Base-by-base conservation (phyloP, 2,329 filamentous ascomycete species). In the Diaporthe velutina region DNA sequence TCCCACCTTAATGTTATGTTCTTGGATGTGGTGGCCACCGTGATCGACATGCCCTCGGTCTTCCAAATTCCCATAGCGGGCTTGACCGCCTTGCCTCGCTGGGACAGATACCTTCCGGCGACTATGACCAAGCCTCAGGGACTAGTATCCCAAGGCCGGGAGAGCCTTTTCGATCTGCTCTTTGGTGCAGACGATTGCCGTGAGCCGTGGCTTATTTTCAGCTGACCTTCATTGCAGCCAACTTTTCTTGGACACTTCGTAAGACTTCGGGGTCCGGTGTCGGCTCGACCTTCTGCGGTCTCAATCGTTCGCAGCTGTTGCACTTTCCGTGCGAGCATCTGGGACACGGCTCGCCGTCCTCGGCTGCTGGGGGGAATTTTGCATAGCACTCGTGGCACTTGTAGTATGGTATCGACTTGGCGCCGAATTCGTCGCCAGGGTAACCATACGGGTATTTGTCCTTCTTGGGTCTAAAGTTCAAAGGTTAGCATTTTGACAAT, bases 371-470 rank as follows among this genome's bases (percentile, higher is more conserved):
- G 0, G 88, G 86, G 81, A 91, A 93, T 54, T 90, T 85, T 25
- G 87, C 86, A 80, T 88, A 87, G 84, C 93, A 95, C 71, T 88
- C 84, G 77, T 92, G 88, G 82, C 93, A 95, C 42, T 86, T 86
- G 80, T 89, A 90, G 70, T 89, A 85, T 33, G 88, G 87, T 48
- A 87, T 83, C 75, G 88, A 87, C 75, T 83, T 87, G 4, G 84
- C 83, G 2, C 89, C 89, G 70, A 89, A 90, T 48, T 85, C 88
- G 78, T 94, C 93, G 55, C 92, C 91, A 6, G 92, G 92, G 81
- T 94, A 94, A 57, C 92, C 92, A 76, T 90, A 88, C 0, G 92
- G 92, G 81, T 93, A 94, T 80, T 93, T 93, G 79, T 90, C 87
- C 79, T 89, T 91, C 84, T 93, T 94, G 75, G 91, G 86, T 66